Conservation (phyloP, 768 basidiomycete genomes). For the Leucosporidium yakuticum region DNA sequence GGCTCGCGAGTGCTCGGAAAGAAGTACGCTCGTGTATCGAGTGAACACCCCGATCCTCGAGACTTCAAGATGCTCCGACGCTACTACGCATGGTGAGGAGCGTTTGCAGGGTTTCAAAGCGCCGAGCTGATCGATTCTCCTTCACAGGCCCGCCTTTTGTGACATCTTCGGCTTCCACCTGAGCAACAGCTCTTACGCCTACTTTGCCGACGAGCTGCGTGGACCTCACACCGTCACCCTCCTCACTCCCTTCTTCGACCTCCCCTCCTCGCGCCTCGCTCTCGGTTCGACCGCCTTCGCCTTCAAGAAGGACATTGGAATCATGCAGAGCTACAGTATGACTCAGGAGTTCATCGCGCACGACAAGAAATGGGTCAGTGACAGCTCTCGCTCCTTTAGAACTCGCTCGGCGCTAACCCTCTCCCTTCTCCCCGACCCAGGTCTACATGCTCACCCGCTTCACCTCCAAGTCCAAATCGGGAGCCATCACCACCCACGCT, state of each 20-base stretch:
- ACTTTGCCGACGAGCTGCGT: not conserved
- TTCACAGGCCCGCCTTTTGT: too few relatives aligned
- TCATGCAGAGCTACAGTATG: not conserved
- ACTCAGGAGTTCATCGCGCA: not conserved
- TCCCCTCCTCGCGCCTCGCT: not conserved
- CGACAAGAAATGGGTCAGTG: not conserved
- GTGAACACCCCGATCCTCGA: too few relatives aligned
- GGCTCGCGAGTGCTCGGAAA: too few relatives aligned
- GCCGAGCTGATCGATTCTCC: too few relatives aligned
- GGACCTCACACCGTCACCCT: not conserved
- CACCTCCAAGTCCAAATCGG: not conserved
- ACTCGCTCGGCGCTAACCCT: too few relatives aligned
- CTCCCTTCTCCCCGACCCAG: too few relatives aligned
- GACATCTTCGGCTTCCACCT: slow-evolving; percentile 3
- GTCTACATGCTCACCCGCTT: not conserved
- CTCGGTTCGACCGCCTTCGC: not conserved
- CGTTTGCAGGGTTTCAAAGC: too few relatives aligned
- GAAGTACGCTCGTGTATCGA: too few relatives aligned
- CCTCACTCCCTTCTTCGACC: not conserved
- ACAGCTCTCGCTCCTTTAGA: too few relatives aligned
- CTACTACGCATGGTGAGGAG: too few relatives aligned
- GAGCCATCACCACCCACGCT: not conserved
- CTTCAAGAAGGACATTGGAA: not conserved
- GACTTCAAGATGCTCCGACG: too few relatives aligned
- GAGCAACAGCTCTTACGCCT: not conserved